These are phyloP conservation scores for Candida nemodendra DNA, from an alignment of 805 yeast species.

Conservation along the genomic window DNA sequence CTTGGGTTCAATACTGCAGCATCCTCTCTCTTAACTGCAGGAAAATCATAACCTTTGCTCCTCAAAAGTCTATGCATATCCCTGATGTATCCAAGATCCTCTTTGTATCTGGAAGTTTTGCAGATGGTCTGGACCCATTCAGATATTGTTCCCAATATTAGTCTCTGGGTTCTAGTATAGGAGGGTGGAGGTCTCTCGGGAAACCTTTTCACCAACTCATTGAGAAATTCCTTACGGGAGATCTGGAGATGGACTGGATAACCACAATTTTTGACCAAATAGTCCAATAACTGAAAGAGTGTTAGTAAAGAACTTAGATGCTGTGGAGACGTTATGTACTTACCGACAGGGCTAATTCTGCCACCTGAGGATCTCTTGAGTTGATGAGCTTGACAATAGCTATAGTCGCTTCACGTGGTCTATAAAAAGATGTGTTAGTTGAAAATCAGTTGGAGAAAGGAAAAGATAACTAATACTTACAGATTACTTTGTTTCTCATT, in stretches of 20 bases:
- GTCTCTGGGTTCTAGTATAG: constrained; percentile 77
- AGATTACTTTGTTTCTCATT: constrained; percentile 88
- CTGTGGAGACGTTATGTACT: constrained; percentile 1
- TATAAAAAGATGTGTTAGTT: constrained; percentile 9
- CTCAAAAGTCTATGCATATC: constrained; percentile 93
- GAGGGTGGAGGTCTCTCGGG: constrained; percentile 93
- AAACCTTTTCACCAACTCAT: constrained; percentile 87
- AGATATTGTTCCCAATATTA: constrained; percentile 85
- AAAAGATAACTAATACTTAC: constrained; percentile 15
- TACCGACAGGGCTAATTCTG: constrained; percentile 65
- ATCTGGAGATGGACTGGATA: constrained; percentile 95
- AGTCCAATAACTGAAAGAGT: constrained; percentile 56
- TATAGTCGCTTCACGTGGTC: constrained; percentile 87
- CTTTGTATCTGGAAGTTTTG: constrained; percentile 83
- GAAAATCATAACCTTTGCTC: constrained; percentile 91
- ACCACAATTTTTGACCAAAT: constrained; percentile 95
- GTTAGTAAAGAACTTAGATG: not conserved
- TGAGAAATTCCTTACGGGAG: constrained; percentile 89
- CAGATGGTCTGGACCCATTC: constrained; percentile 98
- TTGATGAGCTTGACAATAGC: constrained; percentile 81
- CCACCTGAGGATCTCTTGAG: constrained; percentile 78
- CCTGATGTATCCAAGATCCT: constrained; percentile 85
- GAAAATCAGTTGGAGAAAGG: not conserved
- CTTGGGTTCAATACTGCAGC: constrained; percentile 90
- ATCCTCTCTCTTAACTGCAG: constrained; percentile 86